These are phyloP conservation scores for Penicillium nucicola DNA, from an alignment of 495 filamentous ascomycete genomes.

Conservation along the genomic window DNA sequence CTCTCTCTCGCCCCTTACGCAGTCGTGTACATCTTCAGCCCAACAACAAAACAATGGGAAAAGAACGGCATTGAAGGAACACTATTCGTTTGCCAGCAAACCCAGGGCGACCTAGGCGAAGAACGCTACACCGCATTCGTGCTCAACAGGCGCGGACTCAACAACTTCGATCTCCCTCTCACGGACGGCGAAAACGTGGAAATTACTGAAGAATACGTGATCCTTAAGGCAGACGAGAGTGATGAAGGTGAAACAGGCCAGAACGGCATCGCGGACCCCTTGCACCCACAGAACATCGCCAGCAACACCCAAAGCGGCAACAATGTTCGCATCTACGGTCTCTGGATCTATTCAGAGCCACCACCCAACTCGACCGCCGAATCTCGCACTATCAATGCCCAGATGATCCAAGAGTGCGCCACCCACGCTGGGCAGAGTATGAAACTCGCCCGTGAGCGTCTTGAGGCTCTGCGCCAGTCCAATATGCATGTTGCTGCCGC, in stretches of 20 bases:
- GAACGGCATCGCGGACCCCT: slow-evolving; percentile 15
- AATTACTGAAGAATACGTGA: slow-evolving; percentile 59
- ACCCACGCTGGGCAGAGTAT: slow-evolving; percentile 45
- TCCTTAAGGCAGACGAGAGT: slow-evolving; percentile 45
- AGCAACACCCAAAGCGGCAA: slow-evolving; percentile 6
- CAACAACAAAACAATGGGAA: slow-evolving; percentile 64
- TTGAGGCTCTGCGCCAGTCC: slow-evolving; percentile 39
- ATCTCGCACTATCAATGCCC: slow-evolving; percentile 46
- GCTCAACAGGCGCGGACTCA: slow-evolving; percentile 57
- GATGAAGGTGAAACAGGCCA: slow-evolving; percentile 6
- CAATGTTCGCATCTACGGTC: slow-evolving; percentile 48
- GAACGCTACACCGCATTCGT: slow-evolving; percentile 59
- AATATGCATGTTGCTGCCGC: slow-evolving; percentile 35
- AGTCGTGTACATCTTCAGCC: slow-evolving; percentile 73
- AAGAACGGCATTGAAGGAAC: slow-evolving; percentile 75
- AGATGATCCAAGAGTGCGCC: slow-evolving; percentile 54
- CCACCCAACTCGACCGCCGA: slow-evolving; percentile 52
- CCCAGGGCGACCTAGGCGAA: slow-evolving; percentile 36
- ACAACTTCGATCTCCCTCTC: slow-evolving; percentile 55
- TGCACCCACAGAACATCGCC: slow-evolving; percentile 9
- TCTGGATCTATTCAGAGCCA: slow-evolving; percentile 64
- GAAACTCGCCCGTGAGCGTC: slow-evolving; percentile 38
- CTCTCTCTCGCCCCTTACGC: slow-evolving; percentile 73
- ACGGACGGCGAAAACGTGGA: slow-evolving; percentile 53
- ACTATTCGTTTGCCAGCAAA: slow-evolving; percentile 72